Evolutionary conservation across 2,329 filamentous ascomycete genomes (phyloP), one percentile per base, ranked within the genome.

Genomic region (Myriosclerotinia scirpicola): DNA sequence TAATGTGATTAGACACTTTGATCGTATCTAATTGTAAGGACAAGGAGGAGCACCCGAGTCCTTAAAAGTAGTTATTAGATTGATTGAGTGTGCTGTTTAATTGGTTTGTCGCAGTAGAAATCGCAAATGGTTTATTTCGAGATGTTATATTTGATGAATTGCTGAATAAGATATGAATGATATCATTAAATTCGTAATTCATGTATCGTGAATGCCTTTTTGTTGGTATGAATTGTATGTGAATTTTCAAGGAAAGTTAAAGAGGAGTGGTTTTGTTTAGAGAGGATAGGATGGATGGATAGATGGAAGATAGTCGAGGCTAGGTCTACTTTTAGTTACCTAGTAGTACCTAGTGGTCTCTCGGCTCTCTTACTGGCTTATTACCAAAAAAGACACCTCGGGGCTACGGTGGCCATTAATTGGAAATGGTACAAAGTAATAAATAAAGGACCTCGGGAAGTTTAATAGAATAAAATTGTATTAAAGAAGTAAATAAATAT

Each of bases 1-100:
- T 64, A 67, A 69, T 72, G 66, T 68, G 70, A 64, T 71, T 69
- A 76, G 75, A 76, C 75, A 76, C 74, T 72, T 75, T 76, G 74
- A 67, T 71, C 67, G 70, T 73, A 68, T 73, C 70, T 65, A 59
- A 59, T 60, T 63, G 65, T 69, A 71, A 71, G 75, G 74, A 75
- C 73, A 71, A 74, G 74, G 72, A 75, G 71, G 69, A 70, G 71
- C 71, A 74, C 73, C 74, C 75, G 64, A 66, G 64, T 66, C 64
- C 64, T 61, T 61, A 46, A 40, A 52, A 65, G 46, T 36, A 46
- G 50, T 54, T 11, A n/a, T 42, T 48, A 11, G 22, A 46, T 48
- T 38, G 46, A 17, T 26, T 14, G 46, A 11, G 50, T 61, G 58
- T 48, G 36, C 54, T 34, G 38, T 38, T 26, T 46, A 36, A 61